phyloP scores from a whole-genome alignment of 305 asterid species.

The Salvia sclarea region DNA sequence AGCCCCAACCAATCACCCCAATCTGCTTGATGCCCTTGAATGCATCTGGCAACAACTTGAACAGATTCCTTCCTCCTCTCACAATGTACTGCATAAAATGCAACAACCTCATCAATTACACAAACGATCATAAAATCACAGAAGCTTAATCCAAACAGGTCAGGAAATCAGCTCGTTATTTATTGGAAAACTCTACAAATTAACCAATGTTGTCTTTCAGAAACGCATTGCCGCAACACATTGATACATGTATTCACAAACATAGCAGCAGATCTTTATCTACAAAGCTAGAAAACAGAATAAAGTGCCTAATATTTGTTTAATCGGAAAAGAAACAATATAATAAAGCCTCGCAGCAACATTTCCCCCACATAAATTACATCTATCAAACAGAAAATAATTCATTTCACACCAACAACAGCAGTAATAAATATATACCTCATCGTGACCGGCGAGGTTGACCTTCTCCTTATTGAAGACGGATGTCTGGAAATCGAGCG shows the following conservation, averaged over 20 bases:
- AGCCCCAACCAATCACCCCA: constrained; percentile 99
- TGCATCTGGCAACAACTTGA: constrained; percentile 76
- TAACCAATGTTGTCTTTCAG: background rate
- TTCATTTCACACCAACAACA: background rate
- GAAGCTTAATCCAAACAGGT: background rate
- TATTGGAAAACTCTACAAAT: background rate
- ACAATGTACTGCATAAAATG: constrained; percentile 66
- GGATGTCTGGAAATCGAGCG: constrained; percentile 74
- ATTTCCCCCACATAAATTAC: background rate
- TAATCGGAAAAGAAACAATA: background rate
- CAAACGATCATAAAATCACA: constrained; percentile 3
- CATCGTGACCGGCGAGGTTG: constrained; percentile 83
- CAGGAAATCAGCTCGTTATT: background rate
- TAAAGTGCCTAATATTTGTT: background rate
- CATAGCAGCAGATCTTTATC: background rate
- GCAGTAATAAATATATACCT: constrained; percentile 51
- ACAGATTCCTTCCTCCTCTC: constrained; percentile 90
- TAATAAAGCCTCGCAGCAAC: background rate
- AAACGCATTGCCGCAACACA: no score
- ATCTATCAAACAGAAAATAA: background rate
- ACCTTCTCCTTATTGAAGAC: constrained; percentile 80
- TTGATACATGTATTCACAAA: background rate
- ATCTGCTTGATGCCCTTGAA: constrained; percentile 94
- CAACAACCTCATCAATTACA: constrained; percentile 13
- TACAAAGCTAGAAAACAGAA: background rate